phyloP scores from a whole-genome alignment of 768 basidiomycete species.

The Mycena amicta region DNA sequence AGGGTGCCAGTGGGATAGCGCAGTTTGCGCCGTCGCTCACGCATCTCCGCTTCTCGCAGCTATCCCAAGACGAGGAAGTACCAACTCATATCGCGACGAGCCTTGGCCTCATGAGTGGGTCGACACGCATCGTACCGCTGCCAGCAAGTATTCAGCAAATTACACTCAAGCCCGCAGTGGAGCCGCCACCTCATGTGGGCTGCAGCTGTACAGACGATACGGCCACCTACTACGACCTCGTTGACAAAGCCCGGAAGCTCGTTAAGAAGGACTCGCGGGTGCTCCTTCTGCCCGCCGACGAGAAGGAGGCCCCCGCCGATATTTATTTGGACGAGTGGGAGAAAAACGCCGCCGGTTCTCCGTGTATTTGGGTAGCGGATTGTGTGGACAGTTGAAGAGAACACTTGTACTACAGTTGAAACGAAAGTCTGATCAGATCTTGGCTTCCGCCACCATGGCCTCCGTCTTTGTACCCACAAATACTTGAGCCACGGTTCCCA shows the following conservation, averaged over 20 bases:
- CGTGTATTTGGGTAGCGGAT: slow-evolving; percentile 2
- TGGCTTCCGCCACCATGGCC: slow-evolving; percentile 13
- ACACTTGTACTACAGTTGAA: no score
- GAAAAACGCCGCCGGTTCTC: slow-evolving; percentile 1
- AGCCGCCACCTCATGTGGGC: not conserved
- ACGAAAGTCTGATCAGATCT: not conserved
- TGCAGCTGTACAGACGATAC: slow-evolving; percentile 4
- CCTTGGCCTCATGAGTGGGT: not conserved
- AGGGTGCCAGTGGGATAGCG: slow-evolving; percentile 19
- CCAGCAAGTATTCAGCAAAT: slow-evolving; percentile 3
- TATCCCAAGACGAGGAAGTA: not conserved
- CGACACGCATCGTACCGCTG: not conserved
- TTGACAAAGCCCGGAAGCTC: not conserved
- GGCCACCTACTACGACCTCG: not conserved
- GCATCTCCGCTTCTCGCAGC: slow-evolving; percentile 19
- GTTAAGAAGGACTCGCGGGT: not conserved
- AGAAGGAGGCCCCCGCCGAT: not conserved
- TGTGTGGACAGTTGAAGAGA: no score
- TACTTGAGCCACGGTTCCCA: slow-evolving; percentile 16
- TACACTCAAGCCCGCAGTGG: not conserved
- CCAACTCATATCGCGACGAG: not conserved
- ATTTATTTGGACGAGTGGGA: slow-evolving; percentile 10
- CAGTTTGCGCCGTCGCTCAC: slow-evolving; percentile 25
- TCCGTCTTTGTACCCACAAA: slow-evolving; percentile 13
- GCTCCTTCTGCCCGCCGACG: not conserved